These are phyloP conservation scores for Effrenium voratum DNA, from an alignment of 73 alveolate species.

Conservation along the genomic window DNA sequence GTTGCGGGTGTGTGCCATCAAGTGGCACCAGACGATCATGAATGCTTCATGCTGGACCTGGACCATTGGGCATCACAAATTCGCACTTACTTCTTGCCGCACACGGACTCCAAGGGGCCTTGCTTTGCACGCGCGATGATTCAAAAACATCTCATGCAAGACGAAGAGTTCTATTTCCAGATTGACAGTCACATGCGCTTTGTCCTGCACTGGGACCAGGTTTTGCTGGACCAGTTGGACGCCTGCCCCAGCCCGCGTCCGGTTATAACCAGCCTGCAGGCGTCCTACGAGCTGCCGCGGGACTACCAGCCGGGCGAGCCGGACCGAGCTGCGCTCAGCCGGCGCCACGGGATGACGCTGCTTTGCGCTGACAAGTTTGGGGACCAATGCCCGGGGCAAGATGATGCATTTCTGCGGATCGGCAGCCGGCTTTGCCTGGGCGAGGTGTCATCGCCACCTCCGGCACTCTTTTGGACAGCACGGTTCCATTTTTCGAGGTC, in stretches of 20 bases:
- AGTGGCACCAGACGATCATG: background rate
- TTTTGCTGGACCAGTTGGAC: background rate
- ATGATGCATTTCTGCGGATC: too few species aligned
- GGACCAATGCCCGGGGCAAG: too few species aligned
- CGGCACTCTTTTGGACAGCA: too few species aligned
- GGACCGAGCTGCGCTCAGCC: background rate
- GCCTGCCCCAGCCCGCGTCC: background rate
- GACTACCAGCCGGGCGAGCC: background rate
- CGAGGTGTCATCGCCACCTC: too few species aligned
- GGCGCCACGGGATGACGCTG: background rate
- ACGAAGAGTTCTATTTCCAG: constrained; percentile 29
- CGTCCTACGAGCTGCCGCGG: background rate
- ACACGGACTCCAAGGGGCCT: constrained; percentile 18
- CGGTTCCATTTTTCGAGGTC: too few species aligned
- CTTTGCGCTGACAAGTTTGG: constrained; percentile 15
- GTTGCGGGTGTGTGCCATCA: background rate
- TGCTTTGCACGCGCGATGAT: background rate
- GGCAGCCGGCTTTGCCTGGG: too few species aligned
- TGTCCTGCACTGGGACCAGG: constrained; percentile 17
- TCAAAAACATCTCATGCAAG: background rate
- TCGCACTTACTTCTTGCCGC: constrained; percentile 13
- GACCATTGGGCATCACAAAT: background rate
- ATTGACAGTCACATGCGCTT: constrained; percentile 47
- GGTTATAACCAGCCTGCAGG: background rate
- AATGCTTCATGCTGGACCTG: background rate